phyloP scores from a whole-genome alignment of 176 grass and related monocot species.

The Hordeum marinum region DNA sequence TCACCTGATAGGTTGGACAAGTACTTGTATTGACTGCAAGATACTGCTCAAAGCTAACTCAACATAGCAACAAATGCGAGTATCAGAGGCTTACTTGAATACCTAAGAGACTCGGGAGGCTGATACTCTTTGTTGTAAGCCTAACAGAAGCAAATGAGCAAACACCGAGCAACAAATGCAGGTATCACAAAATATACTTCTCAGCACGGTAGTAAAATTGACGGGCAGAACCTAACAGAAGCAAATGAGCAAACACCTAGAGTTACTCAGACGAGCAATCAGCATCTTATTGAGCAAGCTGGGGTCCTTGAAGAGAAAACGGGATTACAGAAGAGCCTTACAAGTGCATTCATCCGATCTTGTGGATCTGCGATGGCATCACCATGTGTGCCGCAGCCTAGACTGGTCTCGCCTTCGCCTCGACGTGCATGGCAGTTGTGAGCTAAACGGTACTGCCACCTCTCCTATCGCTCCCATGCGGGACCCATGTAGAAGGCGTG shows the following conservation, averaged over 20 bases:
- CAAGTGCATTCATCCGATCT: slow-evolving; percentile 79
- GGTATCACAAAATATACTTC: neutral
- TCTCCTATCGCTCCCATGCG: no score
- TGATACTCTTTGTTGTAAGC: slow-evolving; percentile 87
- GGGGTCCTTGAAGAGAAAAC: slow-evolving; percentile 76
- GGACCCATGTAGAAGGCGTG: no score
- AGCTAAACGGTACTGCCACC: no score
- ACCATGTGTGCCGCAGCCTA: no score
- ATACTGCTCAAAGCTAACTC: neutral
- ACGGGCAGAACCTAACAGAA: no score
- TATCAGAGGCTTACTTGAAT: slow-evolving; percentile 45
- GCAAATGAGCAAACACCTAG: slow-evolving; percentile 29
- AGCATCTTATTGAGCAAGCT: slow-evolving; percentile 78
- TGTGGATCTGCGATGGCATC: slow-evolving; percentile 41
- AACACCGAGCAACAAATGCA: slow-evolving; percentile 48
- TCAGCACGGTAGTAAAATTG: no score
- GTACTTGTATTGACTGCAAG: neutral
- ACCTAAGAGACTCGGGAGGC: slow-evolving; percentile 66
- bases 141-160: slow-evolving; percentile 19
- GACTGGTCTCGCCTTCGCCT: no score
- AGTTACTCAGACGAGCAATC: neutral
- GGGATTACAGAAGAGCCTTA: slow-evolving; percentile 21
- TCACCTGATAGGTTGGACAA: neutral
- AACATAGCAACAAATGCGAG: neutral
- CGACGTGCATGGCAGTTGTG: no score